A percentile compares a stretch with the other conserved stretches of the same genome.
Evolutionary conservation across 1,284 basidiomycete species (phyloP).

Genomic region (Paramarasmius palmivorus): DNA sequence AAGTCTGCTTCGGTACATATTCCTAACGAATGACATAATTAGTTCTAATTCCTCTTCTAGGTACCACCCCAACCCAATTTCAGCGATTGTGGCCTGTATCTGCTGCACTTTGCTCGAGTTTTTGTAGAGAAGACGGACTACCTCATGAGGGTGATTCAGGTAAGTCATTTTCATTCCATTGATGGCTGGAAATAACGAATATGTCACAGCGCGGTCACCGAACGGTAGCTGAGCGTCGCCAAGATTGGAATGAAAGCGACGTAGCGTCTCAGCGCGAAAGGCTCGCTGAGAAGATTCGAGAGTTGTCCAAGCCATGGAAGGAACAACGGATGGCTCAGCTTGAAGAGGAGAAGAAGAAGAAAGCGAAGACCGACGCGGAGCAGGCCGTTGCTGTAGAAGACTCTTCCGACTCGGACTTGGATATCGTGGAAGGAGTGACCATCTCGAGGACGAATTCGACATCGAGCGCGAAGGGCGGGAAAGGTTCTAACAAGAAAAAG

Average conservation of each 20-base stretch:
- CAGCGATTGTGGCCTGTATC: conserved; percentile 84
- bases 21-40: conserved; percentile 5
- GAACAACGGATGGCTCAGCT: conserved; percentile 26
- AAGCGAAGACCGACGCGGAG: conserved; percentile 8
- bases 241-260: conserved; percentile 48
- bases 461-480: too few species aligned
- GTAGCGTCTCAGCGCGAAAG: conserved; percentile 34
- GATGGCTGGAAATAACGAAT: neutral
- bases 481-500: too few species aligned
- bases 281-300: conserved; percentile 32
- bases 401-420: conserved; percentile 2
- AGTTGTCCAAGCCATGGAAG: conserved; percentile 45
- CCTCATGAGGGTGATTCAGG: conserved; percentile 48
- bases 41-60: conserved; percentile 33
- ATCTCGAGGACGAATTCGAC: too few species aligned
- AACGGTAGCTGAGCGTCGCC: conserved; percentile 33
- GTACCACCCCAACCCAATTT: conserved; percentile 82
- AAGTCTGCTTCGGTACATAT: conserved; percentile 48
- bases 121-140: conserved; percentile 62
- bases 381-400: neutral
- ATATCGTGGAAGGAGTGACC: neutral
- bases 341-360: conserved; percentile 28
- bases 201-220: conserved; percentile 24
- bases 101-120: conserved; percentile 76
- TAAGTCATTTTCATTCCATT: conserved; percentile 24